Base-by-base conservation (phyloP, 1,139 yeast genomes). In the Taiozyma sp. region DNA sequence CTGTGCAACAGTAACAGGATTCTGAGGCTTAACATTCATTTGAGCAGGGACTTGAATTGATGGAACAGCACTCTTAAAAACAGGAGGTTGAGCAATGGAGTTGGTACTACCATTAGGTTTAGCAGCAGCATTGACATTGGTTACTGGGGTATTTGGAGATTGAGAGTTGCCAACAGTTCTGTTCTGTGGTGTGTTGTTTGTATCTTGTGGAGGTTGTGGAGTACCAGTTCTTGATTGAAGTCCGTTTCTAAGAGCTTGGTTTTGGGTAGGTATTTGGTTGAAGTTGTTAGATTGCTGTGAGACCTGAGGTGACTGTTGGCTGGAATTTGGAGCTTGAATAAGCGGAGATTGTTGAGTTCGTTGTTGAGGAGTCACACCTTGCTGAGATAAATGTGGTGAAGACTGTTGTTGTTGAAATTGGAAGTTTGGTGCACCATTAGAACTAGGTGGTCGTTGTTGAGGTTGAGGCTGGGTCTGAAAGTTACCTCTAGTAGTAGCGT, bases 41-140 rank as follows among this genome's bases (percentile, higher is more conserved):
- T 79, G 81, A 46, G 76, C 77, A 1, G 96, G 83, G 42, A 90
- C 83, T 1, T 93, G 89, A 50, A 88, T 74, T 6, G 87, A 77
- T 1, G 93, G 87, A 13, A 83, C 87, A 29, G 85, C 74, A 10
- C 84, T 80, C 60, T 83, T 83, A 53, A 84, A 81, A 43, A 83
- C 74, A 32, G 78, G 82, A 3, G 73, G 70, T n/a, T 64, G 44
- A 24, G 58, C 61, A 19, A 60, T 50, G 3, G 56, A 47, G 16
- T 56, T 59, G 13, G 56, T 47, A 26, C 29, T 35, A 42, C 60
- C 55, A 43, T 57, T 56, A 50, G 71, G 60, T 55, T 62, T 53
- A 49, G 75, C 74, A 16, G 74, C 75, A 6, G 76, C 77, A 55
- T 68, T 69, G 3, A 74, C 75, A 26, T 68, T 65, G 3, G 75